Base-by-base conservation (phyloP, 2,329 filamentous ascomycete species). In the Aspergillus pseudonomiae region DNA sequence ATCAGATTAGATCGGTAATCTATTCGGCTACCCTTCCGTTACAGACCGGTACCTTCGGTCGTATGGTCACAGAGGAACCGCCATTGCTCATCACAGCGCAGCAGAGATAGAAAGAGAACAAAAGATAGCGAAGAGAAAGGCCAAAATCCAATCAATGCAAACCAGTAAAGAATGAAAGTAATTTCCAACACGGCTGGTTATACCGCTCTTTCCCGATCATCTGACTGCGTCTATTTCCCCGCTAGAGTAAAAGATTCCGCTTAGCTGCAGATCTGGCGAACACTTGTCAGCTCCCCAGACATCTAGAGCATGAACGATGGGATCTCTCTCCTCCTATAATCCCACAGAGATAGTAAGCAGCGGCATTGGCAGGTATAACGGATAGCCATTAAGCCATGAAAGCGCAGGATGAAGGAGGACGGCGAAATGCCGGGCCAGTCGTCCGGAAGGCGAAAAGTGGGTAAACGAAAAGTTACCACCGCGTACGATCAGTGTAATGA, bases 1-100 rank as follows among this genome's bases (percentile, higher is more conserved):
- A 71, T 71, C 69, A 67, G 69, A 71, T 71, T 71, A 71, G 69
- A 71, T 71, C 59, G 64, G 64, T 67, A 65, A 65, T 41, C 34
- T 63, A 62, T n/a, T 59, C 61, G 61, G 55, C 50, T 61, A 48
- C 58, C n/a, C 36, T n/a, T 21, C 54, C 48, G 41, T 65, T 59
- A 63, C 60, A 53, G 61, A 61, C 59, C 60, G 60, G 32, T 60
- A 57, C 59, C 36, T n/a, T 7, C 7, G 10, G n/a, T 3, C 43
- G 43, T 50, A 19, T 9, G 6, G 46, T 58, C 26, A 12, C 26
- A 19, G 26, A 48, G n/a, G n/a, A 34, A n/a, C 26, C 41, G 26
- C 32, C 50, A 21, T 21, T 24, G 34, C 50, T 43, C 16, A 56
- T 52, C 28, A 12, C 16, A 28, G 50, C 21, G 34, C 12, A 24